phyloP scores from a whole-genome alignment of 2,329 filamentous ascomycete genomes.

The Exophiala sp. region DNA sequence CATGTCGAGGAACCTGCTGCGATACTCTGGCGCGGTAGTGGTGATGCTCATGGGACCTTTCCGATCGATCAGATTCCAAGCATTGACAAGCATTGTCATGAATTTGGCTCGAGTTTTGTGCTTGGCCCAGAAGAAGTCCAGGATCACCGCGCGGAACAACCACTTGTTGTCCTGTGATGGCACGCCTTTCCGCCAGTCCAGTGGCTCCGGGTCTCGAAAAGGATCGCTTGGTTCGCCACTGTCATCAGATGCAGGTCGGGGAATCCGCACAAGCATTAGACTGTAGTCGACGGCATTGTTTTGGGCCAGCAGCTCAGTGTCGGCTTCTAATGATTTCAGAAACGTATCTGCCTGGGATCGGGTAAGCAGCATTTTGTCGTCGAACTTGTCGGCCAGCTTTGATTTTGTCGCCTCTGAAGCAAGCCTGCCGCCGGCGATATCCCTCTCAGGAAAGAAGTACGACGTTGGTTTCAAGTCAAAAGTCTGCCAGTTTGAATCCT shows the following conservation, averaged over 20 bases:
- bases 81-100: slow-evolving; percentile 59
- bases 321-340: slow-evolving; percentile 50
- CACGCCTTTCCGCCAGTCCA: slow-evolving; percentile 58
- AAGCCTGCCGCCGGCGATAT: slow-evolving; percentile 59
- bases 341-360: slow-evolving; percentile 52
- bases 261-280: slow-evolving; percentile 61
- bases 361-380: slow-evolving; percentile 58
- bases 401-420: slow-evolving; percentile 60
- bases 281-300: slow-evolving; percentile 70
- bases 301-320: slow-evolving; percentile 58
- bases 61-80: slow-evolving; percentile 57
- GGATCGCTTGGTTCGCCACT: slow-evolving; percentile 26
- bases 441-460: slow-evolving; percentile 71
- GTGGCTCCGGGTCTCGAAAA: slow-evolving; percentile 33
- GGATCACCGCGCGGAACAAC: slow-evolving; percentile 60
- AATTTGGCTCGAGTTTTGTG: slow-evolving; percentile 61
- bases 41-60: slow-evolving; percentile 71
- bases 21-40: slow-evolving; percentile 62
- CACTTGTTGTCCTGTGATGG: slow-evolving; percentile 52
- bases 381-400: slow-evolving; percentile 61
- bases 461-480: slow-evolving; percentile 69
- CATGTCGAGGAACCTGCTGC: slow-evolving; percentile 52
- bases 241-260: slow-evolving; percentile 32
- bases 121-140: slow-evolving; percentile 76
- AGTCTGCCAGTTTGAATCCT: slow-evolving; percentile 57